phyloP scores from a whole-genome alignment of 192 early-diverging fungal genomes.

The Polychytrium aggregatum region DNA sequence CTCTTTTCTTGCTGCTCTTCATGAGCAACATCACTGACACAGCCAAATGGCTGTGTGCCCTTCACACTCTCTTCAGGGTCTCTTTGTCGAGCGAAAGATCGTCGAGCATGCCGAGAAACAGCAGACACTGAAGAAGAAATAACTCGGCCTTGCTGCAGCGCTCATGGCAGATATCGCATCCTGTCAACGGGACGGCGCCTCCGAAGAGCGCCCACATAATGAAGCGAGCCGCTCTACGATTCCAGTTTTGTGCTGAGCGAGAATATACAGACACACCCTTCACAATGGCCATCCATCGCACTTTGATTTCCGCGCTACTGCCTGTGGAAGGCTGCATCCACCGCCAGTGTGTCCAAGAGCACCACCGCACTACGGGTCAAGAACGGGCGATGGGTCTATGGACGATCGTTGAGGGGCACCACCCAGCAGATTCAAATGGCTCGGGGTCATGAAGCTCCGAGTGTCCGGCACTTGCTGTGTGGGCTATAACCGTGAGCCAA shows the following conservation, averaged over 20 bases:
- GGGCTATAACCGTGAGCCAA: too few species aligned
- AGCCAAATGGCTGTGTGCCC: neutral
- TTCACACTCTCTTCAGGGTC: constrained; percentile 31
- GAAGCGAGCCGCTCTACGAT: neutral
- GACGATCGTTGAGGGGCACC: too few species aligned
- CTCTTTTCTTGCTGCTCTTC: constrained; percentile 1
- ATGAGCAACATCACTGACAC: neutral
- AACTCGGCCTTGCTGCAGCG: constrained; percentile 2
- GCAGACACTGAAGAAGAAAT: constrained; percentile 64
- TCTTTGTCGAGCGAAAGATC: constrained; percentile 88
- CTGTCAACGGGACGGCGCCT: too few species aligned
- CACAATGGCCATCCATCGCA: neutral
- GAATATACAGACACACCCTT: neutral
- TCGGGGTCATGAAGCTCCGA: too few species aligned
- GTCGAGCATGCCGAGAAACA: constrained; percentile 78
- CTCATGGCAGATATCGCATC: too few species aligned
- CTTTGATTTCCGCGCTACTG: neutral
- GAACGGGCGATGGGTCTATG: too few species aligned
- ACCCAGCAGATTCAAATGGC: too few species aligned
- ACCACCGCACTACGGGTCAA: too few species aligned
- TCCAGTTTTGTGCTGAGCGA: neutral
- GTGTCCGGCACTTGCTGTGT: too few species aligned
- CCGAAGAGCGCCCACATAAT: neutral
- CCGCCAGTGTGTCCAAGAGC: too few species aligned
- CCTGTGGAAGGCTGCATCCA: too few species aligned